These are phyloP conservation scores for Conticribra guillardii DNA, from an alignment of 108 stramenopile genomes.

Conservation along the genomic window DNA sequence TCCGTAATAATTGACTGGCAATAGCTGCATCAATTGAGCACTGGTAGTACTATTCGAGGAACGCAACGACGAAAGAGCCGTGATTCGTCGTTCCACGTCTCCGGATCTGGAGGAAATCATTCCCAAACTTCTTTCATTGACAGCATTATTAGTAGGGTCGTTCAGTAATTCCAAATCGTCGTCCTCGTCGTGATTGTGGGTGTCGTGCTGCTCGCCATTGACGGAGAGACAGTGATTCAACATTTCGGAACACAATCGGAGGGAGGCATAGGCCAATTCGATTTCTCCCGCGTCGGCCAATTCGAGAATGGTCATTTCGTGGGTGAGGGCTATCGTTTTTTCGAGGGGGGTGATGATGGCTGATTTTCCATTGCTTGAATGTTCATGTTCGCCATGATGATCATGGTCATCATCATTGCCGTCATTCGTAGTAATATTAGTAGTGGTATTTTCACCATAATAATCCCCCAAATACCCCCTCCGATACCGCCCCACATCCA, in stretches of 20 bases:
- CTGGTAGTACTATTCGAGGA: constrained; percentile 4
- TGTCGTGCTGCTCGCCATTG: no score
- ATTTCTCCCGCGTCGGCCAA: constrained; percentile 52
- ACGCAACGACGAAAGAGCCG: constrained; percentile 56
- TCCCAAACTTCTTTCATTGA: constrained; percentile 8
- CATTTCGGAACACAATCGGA: constrained; percentile 41
- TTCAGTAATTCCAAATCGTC: constrained; percentile 2
- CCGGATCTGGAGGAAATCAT: constrained; percentile 43
- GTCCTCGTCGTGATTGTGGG: constrained; percentile 23
- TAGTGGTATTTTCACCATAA: no score
- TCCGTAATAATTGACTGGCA: constrained; percentile 61
- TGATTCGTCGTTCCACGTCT: constrained; percentile 68
- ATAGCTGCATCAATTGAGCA: constrained; percentile 7
- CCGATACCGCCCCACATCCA: constrained; percentile 41
- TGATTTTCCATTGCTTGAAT: not conserved
- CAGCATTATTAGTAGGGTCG: not conserved
- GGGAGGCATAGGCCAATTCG: constrained; percentile 57
- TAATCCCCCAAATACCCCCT: constrained; percentile 22
- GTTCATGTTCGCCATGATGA: constrained; percentile 1
- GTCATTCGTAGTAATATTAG: no score
- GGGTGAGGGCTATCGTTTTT: constrained; percentile 46
- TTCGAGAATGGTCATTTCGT: constrained; percentile 70
- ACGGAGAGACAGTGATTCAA: constrained; percentile 25
- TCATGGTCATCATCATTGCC: constrained; percentile 14
- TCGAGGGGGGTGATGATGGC: constrained; percentile 17